Conservation (phyloP, 768 basidiomycete species). For the Rhodosporidiobolus odoratus region DNA sequence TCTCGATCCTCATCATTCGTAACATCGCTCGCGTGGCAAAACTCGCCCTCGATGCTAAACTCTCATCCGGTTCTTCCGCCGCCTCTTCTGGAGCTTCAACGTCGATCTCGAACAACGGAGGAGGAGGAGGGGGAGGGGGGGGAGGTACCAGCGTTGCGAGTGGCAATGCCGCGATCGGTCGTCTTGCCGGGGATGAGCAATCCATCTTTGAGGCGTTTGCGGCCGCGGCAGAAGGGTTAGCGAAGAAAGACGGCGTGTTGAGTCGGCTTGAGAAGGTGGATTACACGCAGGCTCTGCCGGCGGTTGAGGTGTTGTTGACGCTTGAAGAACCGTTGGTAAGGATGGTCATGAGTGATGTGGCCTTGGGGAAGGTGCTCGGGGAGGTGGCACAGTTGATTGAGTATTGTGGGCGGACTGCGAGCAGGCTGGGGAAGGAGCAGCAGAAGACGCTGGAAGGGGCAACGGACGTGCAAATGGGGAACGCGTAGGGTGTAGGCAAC, state of each 20-base stretch:
- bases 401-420: neutral
- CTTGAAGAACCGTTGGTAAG: slow-evolving; percentile 12
- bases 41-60: slow-evolving; percentile 10
- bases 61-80: no score
- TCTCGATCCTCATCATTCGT: slow-evolving; percentile 31
- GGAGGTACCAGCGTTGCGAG: slow-evolving; percentile 14
- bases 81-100: neutral
- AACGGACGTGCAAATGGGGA: no score
- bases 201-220: slow-evolving; percentile 35
- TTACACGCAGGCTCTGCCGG: slow-evolving; percentile 4
- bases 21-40: slow-evolving; percentile 32
- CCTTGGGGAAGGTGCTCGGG: slow-evolving; percentile 30
- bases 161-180: slow-evolving; percentile 20
- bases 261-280: slow-evolving; percentile 32
- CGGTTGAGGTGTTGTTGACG: slow-evolving; percentile 18
- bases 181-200: slow-evolving; percentile 25
- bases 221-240: slow-evolving; percentile 20
- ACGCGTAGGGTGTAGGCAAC: no score
- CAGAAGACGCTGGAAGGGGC: no score
- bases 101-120: neutral
- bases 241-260: slow-evolving; percentile 10
- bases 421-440: neutral
- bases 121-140: neutral
- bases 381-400: slow-evolving; percentile 21
- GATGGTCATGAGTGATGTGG: slow-evolving; percentile 30